Base-by-base conservation (phyloP, 345 rosid species). In the Excoecaria agallocha region DNA sequence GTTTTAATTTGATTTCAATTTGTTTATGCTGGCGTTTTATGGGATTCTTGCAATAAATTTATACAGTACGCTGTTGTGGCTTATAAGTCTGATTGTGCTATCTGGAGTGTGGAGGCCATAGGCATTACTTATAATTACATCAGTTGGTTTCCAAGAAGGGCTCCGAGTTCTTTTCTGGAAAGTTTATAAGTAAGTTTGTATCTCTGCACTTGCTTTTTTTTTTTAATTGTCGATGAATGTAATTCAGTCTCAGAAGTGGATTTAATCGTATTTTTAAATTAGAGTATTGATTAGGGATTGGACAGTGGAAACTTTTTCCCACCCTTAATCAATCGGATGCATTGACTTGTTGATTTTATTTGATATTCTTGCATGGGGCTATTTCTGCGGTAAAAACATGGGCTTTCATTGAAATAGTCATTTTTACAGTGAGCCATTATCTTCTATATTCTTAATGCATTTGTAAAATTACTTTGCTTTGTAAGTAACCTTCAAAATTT, bases 71-170 rank as follows among this genome's bases (percentile, higher is more conserved):
- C 86, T 93, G 74, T 74, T 95, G 56, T 95, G 98, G 99, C 93
- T 95, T 62, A 85, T 91, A 80, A 91, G 96, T 74, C 81, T 95
- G 70, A 93, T 95, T 64, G 77, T 86, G 80, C 84, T 93, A 62
- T 91, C 98, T n/a, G 98, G 90, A 19, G 3, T 90, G 8, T 93
- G 98, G 99, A 91, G 98, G 98, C 94, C 97, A 3, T 93, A 81
- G 61, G 89, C 93, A 20, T 50, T 95, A 24, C 94, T 95, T 76
- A 80, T 95, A 74, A 48, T 95, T 75, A 80, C 96, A 0, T 93
- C 99, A 0, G 91, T 95, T 49, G 83, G 87, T 57, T 86, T 91
- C 77, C 98, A 95, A 79, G 99, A 95, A 84, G 97, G 81, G n/a
- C 92, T 91, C 78, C 94, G 99, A 41, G 68, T 93, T 77, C 87